Conservation (phyloP, 257 asterid species). For the Fraxinus americana region DNA sequence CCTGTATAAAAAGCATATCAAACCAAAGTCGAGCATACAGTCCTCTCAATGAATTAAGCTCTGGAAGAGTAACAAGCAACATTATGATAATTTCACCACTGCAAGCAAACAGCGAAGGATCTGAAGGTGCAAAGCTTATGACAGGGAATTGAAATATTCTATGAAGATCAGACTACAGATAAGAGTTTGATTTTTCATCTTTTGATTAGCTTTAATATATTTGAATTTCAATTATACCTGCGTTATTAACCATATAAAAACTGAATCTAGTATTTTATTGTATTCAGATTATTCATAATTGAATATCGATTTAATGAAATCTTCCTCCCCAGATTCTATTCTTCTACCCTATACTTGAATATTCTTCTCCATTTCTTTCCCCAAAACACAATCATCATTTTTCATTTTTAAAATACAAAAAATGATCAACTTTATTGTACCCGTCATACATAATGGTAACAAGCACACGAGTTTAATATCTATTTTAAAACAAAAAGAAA, state of each 20-base stretch:
- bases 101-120: not conserved
- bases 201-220: not conserved
- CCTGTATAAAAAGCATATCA: slow-evolving; percentile 45
- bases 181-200: not conserved
- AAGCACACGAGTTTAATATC: not conserved
- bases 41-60: not conserved
- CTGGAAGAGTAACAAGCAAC: not conserved
- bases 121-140: not conserved
- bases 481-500: not conserved
- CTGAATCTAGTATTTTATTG: not conserved
- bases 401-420: not conserved
- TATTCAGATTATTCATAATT: not conserved
- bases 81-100: not conserved
- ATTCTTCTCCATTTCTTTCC: not conserved
- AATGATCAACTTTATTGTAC: not conserved
- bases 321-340: not conserved
- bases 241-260: not conserved
- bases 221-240: not conserved
- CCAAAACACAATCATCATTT: not conserved
- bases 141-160: not conserved
- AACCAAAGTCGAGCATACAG: not conserved
- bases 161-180: not conserved
- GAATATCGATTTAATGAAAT: not conserved
- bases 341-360: not conserved
- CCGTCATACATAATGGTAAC: not conserved